Evolutionary conservation across 441 rosid species (phyloP), one percentile per base, ranked within the genome.

Genomic region (Gossypium gossypioides): DNA sequence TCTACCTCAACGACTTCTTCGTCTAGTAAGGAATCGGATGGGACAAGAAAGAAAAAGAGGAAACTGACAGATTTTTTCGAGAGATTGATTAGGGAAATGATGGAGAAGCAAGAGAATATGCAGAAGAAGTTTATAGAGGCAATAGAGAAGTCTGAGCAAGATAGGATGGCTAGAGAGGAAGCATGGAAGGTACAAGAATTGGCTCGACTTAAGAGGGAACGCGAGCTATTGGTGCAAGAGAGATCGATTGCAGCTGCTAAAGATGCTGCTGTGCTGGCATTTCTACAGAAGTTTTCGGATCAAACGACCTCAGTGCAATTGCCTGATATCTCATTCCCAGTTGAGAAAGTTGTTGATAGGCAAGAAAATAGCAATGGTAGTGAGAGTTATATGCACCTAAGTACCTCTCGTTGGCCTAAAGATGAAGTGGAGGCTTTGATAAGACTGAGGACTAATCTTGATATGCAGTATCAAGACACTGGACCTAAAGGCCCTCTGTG

Each of bases 341-440:
- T 34, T 2, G 80, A 82, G 76, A 82, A 81, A 71, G 69, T 48
- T 7, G 69, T 57, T 18, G 77, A 72, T 59, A 77, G 68, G 68
- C 79, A 68, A 63, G 80, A 81, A 65, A 64, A 58, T 58, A 48
- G 74, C 34, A 50, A 77, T 55, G 76, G 74, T 10, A 27, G 57
- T 15, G 83, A 79, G 64, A 76, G 73, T 61, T 77, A 74, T 46
- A 70, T 52, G 75, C 79, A 80, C 48, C 46, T 68, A 68, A 77
- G 87, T 74, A 69, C 85, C 2, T 86, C 91, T 1, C 77, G 91
- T 46, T 89, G 93, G 93, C 91, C 93, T 7, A 89, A 84, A 68
- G 89, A 78, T 42, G 93, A 89, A 70, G 82, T 84, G 29, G 88
- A 89, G 74, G 86, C 86, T 1, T 76, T 89, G 74, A 89, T 89